These are phyloP conservation scores for Hypoxylon sp. DNA, from an alignment of 2,329 filamentous ascomycete genomes.

Conservation along the genomic window DNA sequence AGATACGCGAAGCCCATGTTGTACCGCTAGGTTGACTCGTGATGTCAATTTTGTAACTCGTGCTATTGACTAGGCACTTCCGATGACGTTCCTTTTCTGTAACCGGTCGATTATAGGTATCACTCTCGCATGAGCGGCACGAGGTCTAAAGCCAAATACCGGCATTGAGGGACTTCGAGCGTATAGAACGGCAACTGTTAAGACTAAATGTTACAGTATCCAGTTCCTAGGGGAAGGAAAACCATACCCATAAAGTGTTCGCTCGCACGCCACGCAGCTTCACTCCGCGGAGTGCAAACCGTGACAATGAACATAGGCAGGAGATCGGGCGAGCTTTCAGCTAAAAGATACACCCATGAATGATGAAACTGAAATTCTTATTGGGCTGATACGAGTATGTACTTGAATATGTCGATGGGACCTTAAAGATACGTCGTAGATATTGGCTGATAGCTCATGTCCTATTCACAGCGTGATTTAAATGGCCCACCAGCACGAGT, in stretches of 20 bases:
- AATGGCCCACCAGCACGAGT: too few relatives aligned
- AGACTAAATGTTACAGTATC: not conserved
- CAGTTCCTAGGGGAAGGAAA: not conserved
- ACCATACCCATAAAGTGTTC: not conserved
- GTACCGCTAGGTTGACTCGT: too few relatives aligned
- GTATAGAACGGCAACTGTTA: not conserved
- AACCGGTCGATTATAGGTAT: not conserved
- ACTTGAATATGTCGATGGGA: not conserved
- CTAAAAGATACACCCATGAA: not conserved
- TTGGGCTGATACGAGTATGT: not conserved
- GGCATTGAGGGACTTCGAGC: not conserved
- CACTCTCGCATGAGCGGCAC: not conserved
- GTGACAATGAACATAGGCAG: not conserved
- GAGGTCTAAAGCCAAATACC: not conserved
- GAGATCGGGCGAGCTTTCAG: not conserved
- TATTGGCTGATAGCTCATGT: too few relatives aligned
- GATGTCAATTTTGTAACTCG: not conserved
- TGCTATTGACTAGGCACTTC: not conserved
- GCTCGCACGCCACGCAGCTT: not conserved
- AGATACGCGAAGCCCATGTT: not conserved
- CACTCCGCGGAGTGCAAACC: not conserved
- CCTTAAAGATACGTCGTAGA: too few relatives aligned
- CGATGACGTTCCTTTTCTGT: not conserved
- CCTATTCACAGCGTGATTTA: too few relatives aligned
- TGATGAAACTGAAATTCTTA: not conserved